Conservation (phyloP, 345 rosid genomes). For the Eucalyptus guilfoylei region DNA sequence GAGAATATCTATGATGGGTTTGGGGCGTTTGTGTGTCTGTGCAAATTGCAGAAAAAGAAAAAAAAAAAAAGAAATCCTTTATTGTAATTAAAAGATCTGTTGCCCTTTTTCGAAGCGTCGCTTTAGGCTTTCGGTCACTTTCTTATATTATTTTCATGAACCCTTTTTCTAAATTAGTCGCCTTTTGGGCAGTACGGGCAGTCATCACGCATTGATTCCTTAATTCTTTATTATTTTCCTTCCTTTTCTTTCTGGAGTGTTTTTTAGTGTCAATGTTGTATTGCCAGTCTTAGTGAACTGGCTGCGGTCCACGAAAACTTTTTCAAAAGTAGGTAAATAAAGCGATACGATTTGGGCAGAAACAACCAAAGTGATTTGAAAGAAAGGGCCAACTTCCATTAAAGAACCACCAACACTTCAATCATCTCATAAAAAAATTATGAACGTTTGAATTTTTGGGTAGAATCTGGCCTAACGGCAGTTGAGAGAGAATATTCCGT, state of each 20-base stretch:
- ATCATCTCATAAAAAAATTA: neutral
- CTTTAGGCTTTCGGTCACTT: neutral
- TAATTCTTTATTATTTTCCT: neutral
- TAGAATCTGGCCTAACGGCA: neutral
- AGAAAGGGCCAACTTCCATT: neutral
- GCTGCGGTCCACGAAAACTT: neutral
- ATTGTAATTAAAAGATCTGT: neutral
- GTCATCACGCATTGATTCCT: neutral
- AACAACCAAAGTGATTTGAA: neutral
- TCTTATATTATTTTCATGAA: neutral
- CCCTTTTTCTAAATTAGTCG: neutral
- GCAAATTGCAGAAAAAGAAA: neutral
- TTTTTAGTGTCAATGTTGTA: neutral
- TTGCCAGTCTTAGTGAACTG: neutral
- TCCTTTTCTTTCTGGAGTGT: neutral
- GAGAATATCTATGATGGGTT: neutral
- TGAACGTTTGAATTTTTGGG: neutral
- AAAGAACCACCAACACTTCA: neutral
- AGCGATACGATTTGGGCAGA: neutral
- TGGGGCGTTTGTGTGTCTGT: neutral
- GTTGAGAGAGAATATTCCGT: neutral
- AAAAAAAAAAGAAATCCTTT: neutral
- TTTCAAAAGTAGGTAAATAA: neutral
- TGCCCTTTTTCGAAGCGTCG: neutral
- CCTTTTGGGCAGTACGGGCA: neutral